Base-by-base conservation (phyloP, 306 rosid genomes). In the Fagus sylvatica region DNA sequence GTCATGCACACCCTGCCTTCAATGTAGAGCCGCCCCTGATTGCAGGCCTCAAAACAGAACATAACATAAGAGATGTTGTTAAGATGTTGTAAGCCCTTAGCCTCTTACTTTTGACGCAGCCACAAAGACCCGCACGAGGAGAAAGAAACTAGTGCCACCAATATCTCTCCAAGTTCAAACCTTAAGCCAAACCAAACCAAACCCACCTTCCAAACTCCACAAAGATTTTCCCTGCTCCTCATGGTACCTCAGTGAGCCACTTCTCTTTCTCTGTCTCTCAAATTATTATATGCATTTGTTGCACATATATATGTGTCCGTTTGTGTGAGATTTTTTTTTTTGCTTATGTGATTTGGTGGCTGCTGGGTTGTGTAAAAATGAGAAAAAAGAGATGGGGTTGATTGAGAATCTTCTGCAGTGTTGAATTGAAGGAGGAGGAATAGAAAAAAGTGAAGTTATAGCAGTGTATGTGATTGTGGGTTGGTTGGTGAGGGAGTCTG, bases 181-280 rank as follows among this genome's bases (percentile, higher is more conserved):
- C 51, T 13, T 46, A 11, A 57, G 3, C 34, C 65, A 57, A 22
- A 22, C 28, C 28, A 22, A 22, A 22, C 28, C 4, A 57, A 30
- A 11, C 37, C 13, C 51, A 10, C 51, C 4, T 2, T 46, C 51
- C 13, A 9, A 46, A 46, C 15, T 46, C 2, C 13, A 46, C 48
- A 16, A 37, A 32, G 41, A 33, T 41, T 11, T 6, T 1, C 46
- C 43, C 42, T 36, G 28, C 43, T 37, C 46, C 22, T 28, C 9
- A 65, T 37, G 71, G 49, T 65, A 36, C 71, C 71, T 16, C 71
- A 7, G 71, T 65, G 17, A 65, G 71, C 71, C 42, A 37, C 71
- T 34, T 37, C 32, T 65, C 43, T 8, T 43, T 15, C 46, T 37
- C n/a, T 64, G 43, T 64, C 46, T 64, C 22, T 15, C 43, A 13